A percentile compares a stretch with the other conserved stretches of the same genome.
Conservation (phyloP, 106 monocot species). For the Amphibolis antarctica region DNA sequence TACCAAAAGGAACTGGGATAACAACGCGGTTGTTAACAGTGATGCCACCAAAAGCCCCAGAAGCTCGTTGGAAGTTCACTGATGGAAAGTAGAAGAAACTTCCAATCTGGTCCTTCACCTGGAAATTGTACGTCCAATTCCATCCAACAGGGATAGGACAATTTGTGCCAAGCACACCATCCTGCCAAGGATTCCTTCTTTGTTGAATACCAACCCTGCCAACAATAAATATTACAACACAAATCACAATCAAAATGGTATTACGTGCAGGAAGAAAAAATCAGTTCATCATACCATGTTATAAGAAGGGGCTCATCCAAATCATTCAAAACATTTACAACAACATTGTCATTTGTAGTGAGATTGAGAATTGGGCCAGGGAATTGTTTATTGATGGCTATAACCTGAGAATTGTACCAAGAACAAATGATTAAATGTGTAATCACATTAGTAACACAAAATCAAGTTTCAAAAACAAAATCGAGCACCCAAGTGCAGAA, state of each 20-base stretch:
- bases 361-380: constrained; percentile 76
- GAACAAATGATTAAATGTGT: not conserved
- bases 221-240: not conserved
- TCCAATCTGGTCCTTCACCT: constrained; percentile 91
- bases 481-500: not conserved
- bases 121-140: constrained; percentile 95
- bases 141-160: constrained; percentile 80
- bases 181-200: constrained; percentile 73
- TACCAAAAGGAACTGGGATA: constrained; percentile 54
- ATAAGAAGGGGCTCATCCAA: constrained; percentile 77
- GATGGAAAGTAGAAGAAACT: constrained; percentile 96
- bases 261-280: not conserved
- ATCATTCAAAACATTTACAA: constrained; percentile 74
- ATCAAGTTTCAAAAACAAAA: not conserved
- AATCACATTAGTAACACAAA: not conserved
- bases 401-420: constrained; percentile 35
- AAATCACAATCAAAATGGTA: not conserved
- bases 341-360: constrained; percentile 80
- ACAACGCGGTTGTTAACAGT: constrained; percentile 54
- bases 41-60: constrained; percentile 67
- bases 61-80: constrained; percentile 47
- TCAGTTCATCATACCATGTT: constrained; percentile 45
- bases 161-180: constrained; percentile 78
- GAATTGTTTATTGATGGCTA: constrained; percentile 66
- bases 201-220: constrained; percentile 62